A percentile compares a stretch with the other conserved stretches of the same genome.
Conservation (phyloP, 352 stramenopile genomes). For the Pythium chondricola region DNA sequence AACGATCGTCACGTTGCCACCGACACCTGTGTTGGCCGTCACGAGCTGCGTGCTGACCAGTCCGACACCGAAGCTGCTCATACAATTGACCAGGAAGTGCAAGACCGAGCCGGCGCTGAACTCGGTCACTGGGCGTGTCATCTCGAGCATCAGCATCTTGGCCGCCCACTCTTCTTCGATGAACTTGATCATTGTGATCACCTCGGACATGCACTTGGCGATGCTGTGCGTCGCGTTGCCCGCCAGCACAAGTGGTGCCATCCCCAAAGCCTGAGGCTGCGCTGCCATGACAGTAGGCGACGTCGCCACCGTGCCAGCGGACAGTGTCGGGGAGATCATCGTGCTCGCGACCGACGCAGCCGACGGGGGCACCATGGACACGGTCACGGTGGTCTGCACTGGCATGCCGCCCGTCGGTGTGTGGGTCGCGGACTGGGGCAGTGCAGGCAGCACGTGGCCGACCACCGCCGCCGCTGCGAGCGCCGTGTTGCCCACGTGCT, state of each 20-base stretch:
- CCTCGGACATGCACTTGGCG: conserved; percentile 50
- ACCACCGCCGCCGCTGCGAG: conserved; percentile 10
- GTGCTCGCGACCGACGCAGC: neutral
- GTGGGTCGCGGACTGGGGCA: conserved; percentile 1
- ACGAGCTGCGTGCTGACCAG: conserved; percentile 58
- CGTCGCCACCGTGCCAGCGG: neutral
- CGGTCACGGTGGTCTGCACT: neutral
- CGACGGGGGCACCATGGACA: neutral
- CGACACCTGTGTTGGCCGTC: conserved; percentile 31
- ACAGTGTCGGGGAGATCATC: neutral
- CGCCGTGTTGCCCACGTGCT: conserved; percentile 13
- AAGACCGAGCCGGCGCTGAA: conserved; percentile 49
- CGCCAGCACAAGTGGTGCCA: too few relatives aligned
- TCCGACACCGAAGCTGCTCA: conserved; percentile 56
- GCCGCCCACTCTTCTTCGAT: conserved; percentile 66
- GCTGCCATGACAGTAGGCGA: neutral
- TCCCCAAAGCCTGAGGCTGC: too few relatives aligned
- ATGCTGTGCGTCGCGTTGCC: conserved; percentile 21
- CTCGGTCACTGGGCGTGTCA: conserved; percentile 61
- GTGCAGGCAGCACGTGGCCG: conserved; percentile 12
- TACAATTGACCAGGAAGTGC: conserved; percentile 64
- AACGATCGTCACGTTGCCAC: conserved; percentile 20
- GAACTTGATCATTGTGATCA: conserved; percentile 60
- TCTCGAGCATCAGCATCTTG: conserved; percentile 68
- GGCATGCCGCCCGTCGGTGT: too few relatives aligned